Conservation (phyloP, 2,329 filamentous ascomycete genomes). For the Fusarium chlamydosporum region DNA sequence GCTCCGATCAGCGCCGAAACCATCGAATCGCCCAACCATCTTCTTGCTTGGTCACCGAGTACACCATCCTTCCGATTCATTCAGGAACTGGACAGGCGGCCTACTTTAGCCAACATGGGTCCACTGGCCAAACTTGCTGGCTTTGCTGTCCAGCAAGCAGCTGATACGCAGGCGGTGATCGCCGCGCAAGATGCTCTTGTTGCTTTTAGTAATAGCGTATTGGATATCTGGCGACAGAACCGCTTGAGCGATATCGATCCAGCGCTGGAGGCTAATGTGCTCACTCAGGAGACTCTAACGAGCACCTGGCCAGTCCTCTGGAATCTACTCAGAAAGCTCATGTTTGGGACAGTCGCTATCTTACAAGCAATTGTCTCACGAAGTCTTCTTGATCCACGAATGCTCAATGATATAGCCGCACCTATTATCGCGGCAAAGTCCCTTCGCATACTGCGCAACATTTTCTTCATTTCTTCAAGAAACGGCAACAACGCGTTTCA, state of each 20-base stretch:
- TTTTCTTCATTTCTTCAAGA: constrained; percentile 85
- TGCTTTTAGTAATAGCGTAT: constrained; percentile 74
- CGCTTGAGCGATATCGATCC: constrained; percentile 80
- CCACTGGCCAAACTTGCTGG: constrained; percentile 75
- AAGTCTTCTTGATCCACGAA: constrained; percentile 64
- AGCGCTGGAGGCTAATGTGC: constrained; percentile 72
- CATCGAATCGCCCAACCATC: constrained; percentile 58
- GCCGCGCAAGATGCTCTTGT: constrained; percentile 72
- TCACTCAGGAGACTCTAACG: constrained; percentile 75
- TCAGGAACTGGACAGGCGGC: constrained; percentile 70
- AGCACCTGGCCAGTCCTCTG: constrained; percentile 80
- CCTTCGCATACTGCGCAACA: constrained; percentile 79
- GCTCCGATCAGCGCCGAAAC: constrained; percentile 77
- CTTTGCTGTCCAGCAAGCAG: constrained; percentile 72
- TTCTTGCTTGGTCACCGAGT: constrained; percentile 73
- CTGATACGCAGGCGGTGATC: constrained; percentile 62
- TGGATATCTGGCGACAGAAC: constrained; percentile 80
- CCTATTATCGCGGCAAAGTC: constrained; percentile 78
- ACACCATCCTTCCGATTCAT: constrained; percentile 73
- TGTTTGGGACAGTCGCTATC: constrained; percentile 82
- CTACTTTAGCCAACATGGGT: constrained; percentile 76
- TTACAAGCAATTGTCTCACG: constrained; percentile 81
- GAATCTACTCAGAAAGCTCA: constrained; percentile 79
- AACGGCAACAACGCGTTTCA: constrained; percentile 82
- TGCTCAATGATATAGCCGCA: constrained; percentile 63